Evolutionary conservation across 2,329 filamentous ascomycete genomes (phyloP).

Genomic region (Fusarium praegraminearum): DNA sequence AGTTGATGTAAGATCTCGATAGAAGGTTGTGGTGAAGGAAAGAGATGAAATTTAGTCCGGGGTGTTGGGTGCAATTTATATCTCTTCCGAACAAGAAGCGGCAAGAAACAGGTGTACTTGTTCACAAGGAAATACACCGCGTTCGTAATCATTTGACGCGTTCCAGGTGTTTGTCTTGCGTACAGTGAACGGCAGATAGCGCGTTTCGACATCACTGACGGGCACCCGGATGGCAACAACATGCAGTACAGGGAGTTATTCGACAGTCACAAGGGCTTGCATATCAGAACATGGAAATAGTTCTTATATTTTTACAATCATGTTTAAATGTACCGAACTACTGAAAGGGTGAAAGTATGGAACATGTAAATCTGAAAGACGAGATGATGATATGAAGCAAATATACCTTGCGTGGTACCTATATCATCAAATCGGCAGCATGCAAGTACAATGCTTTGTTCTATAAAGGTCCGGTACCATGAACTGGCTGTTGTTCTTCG

Average conservation of each 20-base stretch:
- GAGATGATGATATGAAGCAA: neutral
- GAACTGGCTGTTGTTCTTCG: neutral
- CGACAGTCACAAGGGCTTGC: neutral
- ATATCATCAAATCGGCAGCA: neutral
- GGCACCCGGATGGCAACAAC: neutral
- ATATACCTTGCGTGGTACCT: neutral
- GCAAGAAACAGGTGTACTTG: neutral
- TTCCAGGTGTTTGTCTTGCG: neutral
- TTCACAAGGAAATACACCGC: neutral
- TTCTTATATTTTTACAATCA: too few relatives aligned
- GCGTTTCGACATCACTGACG: neutral
- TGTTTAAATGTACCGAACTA: neutral
- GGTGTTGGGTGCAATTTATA: neutral
- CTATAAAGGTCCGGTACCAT: neutral
- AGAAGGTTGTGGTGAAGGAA: neutral
- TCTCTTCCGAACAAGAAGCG: neutral
- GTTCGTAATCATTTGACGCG: too few relatives aligned
- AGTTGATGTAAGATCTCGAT: neutral
- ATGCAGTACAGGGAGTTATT: neutral
- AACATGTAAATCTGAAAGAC: neutral
- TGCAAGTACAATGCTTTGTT: neutral
- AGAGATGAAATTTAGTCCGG: neutral
- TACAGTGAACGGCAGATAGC: neutral
- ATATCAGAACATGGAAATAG: neutral
- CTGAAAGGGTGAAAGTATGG: neutral